Base-by-base conservation (phyloP, 2,329 filamentous ascomycete species). In the Talaromyces sp. region DNA sequence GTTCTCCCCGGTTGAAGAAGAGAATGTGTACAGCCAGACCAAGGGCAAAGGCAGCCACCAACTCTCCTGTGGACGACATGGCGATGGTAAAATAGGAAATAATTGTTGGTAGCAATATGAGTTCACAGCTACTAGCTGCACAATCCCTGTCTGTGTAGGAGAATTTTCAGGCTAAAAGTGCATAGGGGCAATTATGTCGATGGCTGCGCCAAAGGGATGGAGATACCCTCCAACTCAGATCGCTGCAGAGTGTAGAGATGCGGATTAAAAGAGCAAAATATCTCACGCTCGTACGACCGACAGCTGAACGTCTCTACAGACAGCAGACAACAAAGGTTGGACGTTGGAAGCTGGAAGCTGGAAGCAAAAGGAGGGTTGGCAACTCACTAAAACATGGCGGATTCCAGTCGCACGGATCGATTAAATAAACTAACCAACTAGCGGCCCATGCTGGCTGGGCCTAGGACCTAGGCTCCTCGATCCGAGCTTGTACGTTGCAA, bases 1-100 rank as follows among this genome's bases (percentile, higher is more conserved):
- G 69, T 52, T 71, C 69, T 33, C 69, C 69, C n/a, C 52, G 64
- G 22, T 59, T 62, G 60, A 71, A 71, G 50, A 68, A 70, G 35
- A 65, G 11, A 25, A 66, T 39, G 35, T 70, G 66, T 2, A 67
- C 65, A 9, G 64, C 57, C 11, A 59, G 39, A 22, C 69, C 69
- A 3, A 49, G 62, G 10, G 58, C 45, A 62, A 57, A 61, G 35
- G 60, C 52, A 17, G 61, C 41, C 10, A n/a, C 33, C 49, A 47
- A 11, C 13, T 61, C 50, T 22, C 43, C 59, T 19, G 33, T 43
- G 43, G 60, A 22, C n/a, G 54, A 19, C 9, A 56, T 33, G 22
- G 43, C 37, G 41, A 33, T 31, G 5, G 7, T 7, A 39, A 17
- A 17, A 41, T 15, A 22, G 17, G 13, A 10, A 37, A 11, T 2